Conservation (phyloP, 2,329 filamentous ascomycete species). For the Aspergillus brasiliensis region DNA sequence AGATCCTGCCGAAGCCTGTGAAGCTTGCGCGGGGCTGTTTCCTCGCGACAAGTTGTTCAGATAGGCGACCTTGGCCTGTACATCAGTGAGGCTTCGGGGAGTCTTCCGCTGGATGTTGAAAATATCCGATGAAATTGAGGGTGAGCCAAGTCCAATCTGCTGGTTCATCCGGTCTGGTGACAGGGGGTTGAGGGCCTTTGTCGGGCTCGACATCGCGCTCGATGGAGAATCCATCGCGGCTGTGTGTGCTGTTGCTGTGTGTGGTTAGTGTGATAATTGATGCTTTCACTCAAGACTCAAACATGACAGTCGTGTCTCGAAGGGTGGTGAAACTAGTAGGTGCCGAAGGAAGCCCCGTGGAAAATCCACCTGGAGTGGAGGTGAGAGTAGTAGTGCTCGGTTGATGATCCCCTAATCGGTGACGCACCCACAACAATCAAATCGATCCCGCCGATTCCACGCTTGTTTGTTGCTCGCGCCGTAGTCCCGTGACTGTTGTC, state of each 20-base stretch:
- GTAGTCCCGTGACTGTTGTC: constrained; percentile 36
- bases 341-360: not conserved
- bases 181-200: constrained; percentile 43
- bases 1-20: constrained; percentile 36
- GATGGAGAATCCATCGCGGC: constrained; percentile 40
- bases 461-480: constrained; percentile 32
- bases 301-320: constrained; percentile 6
- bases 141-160: constrained; percentile 45
- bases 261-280: not conserved
- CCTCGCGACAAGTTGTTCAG: constrained; percentile 47
- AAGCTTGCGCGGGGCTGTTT: constrained; percentile 32
- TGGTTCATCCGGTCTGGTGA: constrained; percentile 55
- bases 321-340: not conserved
- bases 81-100: constrained; percentile 43
- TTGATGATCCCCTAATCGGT: constrained; percentile 20
- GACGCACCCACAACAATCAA: constrained; percentile 31
- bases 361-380: constrained; percentile 1
- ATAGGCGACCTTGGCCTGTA: constrained; percentile 52
- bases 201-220: constrained; percentile 32
- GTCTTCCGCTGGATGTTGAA: constrained; percentile 40
- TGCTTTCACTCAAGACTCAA: not conserved
- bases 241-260: constrained; percentile 6
- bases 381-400: not conserved
- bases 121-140: constrained; percentile 40
- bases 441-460: constrained; percentile 8